Evolutionary conservation across 176 grass and related monocot genomes (phyloP), one percentile per base, ranked within the genome.

Genomic region (Phoenix roebelenii): DNA sequence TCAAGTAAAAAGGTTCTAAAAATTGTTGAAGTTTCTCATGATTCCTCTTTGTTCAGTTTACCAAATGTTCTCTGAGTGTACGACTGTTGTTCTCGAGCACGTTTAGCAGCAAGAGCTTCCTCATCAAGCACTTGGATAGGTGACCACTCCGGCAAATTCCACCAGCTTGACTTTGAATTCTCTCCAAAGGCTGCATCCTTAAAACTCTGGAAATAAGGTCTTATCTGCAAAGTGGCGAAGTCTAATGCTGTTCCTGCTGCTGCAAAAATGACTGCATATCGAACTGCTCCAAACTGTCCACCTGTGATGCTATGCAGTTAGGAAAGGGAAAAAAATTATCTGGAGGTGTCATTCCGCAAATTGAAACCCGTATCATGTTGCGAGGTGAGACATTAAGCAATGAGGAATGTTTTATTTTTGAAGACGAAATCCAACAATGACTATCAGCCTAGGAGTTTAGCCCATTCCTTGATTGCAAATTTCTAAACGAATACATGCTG

Each of bases 81-180:
- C 66, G 85, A 50, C 39, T 81, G 71, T 67, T 89, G 59, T 10
- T 89, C 78, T 30, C 74, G 70, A 19, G 74, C 82, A 69, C 66
- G 57, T 64, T 89, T 85, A 72, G 72, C 79, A 20, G 80, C 80
- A 70, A 95, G 51, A 39, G 74, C 75, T 64, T 98, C 81, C 50
- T 98, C 93, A 64, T 98, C 93, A 52, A 98, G 60, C 55, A 92
- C 82, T 74, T 92, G 83, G 20, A 98, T 89, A 1, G 93, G 84
- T 3, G 74, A 98, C 93, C 84, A 98, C 48, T 85, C 87, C 0
- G 93, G 84, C 15, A 89, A 61, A 19, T 18, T 80, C 68, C 86
- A 72, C 87, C 81, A 83, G 62, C 69, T 77, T 55, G 69, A 67
- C 23, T 61, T 80, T 57, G 35, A 44, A 44, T 81, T 67, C n/a